Percentiles rank a stretch among this genome's conserved stretches.
Conservation (phyloP, 352 stramenopile genomes). For the Globisporangium solare region DNA sequence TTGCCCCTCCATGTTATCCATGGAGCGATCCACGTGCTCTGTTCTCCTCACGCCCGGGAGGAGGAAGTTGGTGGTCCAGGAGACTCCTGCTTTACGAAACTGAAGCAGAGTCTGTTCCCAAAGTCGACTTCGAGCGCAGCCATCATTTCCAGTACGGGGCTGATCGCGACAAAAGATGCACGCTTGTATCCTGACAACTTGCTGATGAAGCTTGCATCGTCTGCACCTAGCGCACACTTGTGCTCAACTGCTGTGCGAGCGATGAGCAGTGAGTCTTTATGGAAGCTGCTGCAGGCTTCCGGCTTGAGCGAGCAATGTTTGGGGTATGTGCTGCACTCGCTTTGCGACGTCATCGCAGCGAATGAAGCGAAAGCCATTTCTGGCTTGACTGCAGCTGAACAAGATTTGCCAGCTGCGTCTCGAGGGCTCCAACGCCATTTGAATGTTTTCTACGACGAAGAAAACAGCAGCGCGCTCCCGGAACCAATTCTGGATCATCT, state of each 20-base stretch:
- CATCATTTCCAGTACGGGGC: constrained; percentile 59
- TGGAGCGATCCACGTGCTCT: constrained; percentile 62
- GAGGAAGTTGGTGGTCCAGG: constrained; percentile 6
- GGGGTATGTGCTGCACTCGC: constrained; percentile 24
- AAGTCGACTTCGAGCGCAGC: constrained; percentile 38
- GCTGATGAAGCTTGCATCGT: constrained; percentile 54
- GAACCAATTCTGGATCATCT: constrained; percentile 18
- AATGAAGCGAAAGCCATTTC: constrained; percentile 41
- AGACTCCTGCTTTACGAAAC: constrained; percentile 22
- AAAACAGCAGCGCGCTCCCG: constrained; percentile 10
- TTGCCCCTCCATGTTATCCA: constrained; percentile 65
- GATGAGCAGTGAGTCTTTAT: constrained; percentile 52
- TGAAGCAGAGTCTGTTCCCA: constrained; percentile 65
- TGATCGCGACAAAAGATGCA: constrained; percentile 73
- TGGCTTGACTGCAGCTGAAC: constrained; percentile 18
- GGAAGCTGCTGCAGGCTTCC: constrained; percentile 48
- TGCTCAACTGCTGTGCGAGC: constrained; percentile 46
- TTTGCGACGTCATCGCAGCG: constrained; percentile 25
- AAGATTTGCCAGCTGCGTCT: constrained; percentile 2
- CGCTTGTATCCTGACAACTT: constrained; percentile 66
- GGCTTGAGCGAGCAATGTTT: constrained; percentile 41
- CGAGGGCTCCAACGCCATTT: constrained; percentile 2
- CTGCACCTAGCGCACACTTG: constrained; percentile 34
- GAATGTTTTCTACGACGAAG: constrained; percentile 4
- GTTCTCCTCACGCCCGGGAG: constrained; percentile 39